Conservation (phyloP, 495 filamentous ascomycete genomes). For the Chlorociboria aeruginascens region DNA sequence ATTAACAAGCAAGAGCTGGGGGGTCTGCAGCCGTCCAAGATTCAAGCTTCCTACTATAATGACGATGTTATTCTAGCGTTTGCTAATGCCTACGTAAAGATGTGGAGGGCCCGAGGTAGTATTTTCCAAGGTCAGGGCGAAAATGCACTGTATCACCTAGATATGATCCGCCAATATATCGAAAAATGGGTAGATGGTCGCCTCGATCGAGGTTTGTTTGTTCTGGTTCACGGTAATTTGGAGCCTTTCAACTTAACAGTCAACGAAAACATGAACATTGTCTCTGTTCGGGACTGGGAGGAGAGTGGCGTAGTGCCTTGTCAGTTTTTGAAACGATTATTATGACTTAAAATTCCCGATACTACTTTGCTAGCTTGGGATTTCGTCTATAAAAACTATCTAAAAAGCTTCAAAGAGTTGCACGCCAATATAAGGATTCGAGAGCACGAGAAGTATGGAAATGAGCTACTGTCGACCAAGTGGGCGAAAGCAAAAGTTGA, state of each 20-base stretch:
- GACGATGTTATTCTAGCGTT: constrained; percentile 6
- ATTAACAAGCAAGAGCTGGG: constrained; percentile 22
- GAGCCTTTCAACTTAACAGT: constrained; percentile 20
- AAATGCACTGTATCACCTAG: constrained; percentile 6
- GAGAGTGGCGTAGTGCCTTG: constrained; percentile 20
- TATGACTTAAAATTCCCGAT: constrained; percentile 13
- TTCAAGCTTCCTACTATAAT: constrained; percentile 7
- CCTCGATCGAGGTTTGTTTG: constrained; percentile 20
- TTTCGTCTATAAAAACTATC: constrained; percentile 1
- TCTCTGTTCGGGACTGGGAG: constrained; percentile 22
- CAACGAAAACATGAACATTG: constrained; percentile 19
- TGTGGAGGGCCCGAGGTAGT: constrained; percentile 10
- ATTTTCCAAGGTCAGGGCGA: constrained; percentile 8
- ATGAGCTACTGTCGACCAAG: constrained; percentile 16
- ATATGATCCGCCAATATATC: constrained; percentile 5
- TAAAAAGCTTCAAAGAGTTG: constrained; percentile 10
- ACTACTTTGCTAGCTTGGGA: constrained; percentile 1
- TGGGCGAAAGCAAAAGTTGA: constrained; percentile 15
- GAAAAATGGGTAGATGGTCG: constrained; percentile 12
- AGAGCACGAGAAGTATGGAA: constrained; percentile 15
- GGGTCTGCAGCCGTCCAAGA: constrained; percentile 12
- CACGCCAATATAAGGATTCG: constrained; percentile 6
- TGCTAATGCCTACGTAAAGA: constrained; percentile 15
- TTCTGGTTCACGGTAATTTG: constrained; percentile 22
- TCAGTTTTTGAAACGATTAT: constrained; percentile 20